Base-by-base conservation (phyloP, 1,139 yeast genomes). In the Yamadazyma conglobata region DNA sequence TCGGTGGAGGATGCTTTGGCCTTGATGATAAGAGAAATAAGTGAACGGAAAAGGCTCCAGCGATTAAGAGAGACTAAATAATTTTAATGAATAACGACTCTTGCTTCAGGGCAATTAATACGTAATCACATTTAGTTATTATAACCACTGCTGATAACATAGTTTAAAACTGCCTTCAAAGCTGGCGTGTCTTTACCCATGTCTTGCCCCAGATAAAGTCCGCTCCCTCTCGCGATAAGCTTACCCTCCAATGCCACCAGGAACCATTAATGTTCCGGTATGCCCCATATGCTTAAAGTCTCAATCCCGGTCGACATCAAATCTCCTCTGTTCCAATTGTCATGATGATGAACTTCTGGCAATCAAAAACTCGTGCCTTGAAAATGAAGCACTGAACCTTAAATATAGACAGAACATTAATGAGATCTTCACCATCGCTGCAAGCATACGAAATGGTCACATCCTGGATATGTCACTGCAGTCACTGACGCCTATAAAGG, bases 1-100 rank as follows among this genome's bases (percentile, higher is more conserved):
- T 68, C 70, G 33, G 73, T 77, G 6, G 85, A 81, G 33, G 73
- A 69, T 31, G 62, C 73, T 1, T 42, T 81, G 30, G 67, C 81
- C 4, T 50, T 79, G 34, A 59, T 79, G 56, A 60, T 81, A 2
- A 54, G 82, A 39, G 88, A 80, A 42, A 61, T 79, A 11, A 63
- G 73, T 0, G 85, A 78, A 32, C 40, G 70, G 26, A 52, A 43
- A 41, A 56, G 53, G 38, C 35, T 52, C 27, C 53, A 47, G 19
- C n/a, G 18, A 11, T 25, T 27, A 10, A 10, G 14, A 10, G 30
- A 22, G 6, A 22, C 6, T 13, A 22, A 22, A 11, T 12, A 13
- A n/a, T n/a, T n/a, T n/a, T n/a, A n/a, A n/a, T n/a, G n/a, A n/a
- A n/a, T n/a, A n/a, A n/a, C n/a, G n/a, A n/a, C n/a, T n/a, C n/a